Conservation (phyloP, 495 filamentous ascomycete genomes). For the Annulohypoxylon bovei region DNA sequence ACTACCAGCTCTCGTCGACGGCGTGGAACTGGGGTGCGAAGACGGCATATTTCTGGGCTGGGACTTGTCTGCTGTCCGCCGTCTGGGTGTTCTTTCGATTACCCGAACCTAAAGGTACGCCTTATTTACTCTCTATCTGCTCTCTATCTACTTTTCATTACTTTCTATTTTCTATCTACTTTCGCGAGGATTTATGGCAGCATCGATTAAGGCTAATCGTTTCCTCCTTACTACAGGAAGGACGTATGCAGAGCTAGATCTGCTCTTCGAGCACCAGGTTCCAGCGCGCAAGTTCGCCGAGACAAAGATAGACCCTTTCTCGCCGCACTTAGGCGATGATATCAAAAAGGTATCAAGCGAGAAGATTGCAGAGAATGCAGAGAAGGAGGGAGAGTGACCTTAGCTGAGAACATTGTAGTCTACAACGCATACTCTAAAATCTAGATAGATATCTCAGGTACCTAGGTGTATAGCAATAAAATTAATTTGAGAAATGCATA, state of each 20-base stretch:
- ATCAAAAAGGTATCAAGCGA: conserved; percentile 15
- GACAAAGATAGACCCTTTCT: conserved; percentile 41
- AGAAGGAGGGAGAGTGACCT: conserved; percentile 10
- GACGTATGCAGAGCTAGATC: conserved; percentile 61
- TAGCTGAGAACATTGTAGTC: neutral
- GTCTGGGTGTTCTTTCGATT: conserved; percentile 51
- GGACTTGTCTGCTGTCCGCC: conserved; percentile 53
- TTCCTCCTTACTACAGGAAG: conserved; percentile 29
- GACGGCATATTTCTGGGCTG: conserved; percentile 65
- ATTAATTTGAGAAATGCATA: neutral
- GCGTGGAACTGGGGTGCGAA: conserved; percentile 63
- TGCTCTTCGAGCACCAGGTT: conserved; percentile 58
- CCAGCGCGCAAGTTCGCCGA: conserved; percentile 52
- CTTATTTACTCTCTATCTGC: neutral
- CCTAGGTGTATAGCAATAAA: neutral
- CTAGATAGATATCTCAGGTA: neutral
- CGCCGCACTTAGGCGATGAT: conserved; percentile 1
- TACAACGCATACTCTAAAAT: neutral
- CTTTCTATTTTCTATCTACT: neutral
- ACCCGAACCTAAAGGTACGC: conserved; percentile 47
- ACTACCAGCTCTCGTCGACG: conserved; percentile 59
- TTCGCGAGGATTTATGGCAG: neutral
- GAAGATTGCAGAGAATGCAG: neutral
- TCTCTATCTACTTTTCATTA: neutral
- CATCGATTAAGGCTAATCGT: neutral